These are phyloP conservation scores for Venturia aucupariae DNA, from an alignment of 2,329 filamentous ascomycete species.

Conservation along the genomic window DNA sequence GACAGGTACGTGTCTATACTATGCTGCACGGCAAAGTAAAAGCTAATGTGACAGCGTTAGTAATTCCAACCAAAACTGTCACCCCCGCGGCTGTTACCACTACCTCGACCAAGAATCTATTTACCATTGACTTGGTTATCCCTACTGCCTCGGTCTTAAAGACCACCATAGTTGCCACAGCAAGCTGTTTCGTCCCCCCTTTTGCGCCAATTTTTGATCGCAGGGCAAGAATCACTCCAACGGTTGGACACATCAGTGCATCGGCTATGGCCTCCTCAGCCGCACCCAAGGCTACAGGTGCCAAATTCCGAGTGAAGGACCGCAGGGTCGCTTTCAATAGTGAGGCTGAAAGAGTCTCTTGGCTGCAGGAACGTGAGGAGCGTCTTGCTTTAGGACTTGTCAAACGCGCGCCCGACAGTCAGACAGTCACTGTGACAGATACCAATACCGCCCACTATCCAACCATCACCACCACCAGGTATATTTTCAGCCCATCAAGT, in stretches of 20 bases:
- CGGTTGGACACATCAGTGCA: conserved; percentile 12
- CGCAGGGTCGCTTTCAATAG: conserved; percentile 19
- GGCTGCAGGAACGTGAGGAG: conserved; percentile 21
- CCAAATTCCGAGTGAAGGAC: conserved; percentile 18
- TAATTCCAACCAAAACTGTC: conserved; percentile 21
- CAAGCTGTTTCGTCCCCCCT: conserved; percentile 23
- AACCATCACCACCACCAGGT: conserved; percentile 18
- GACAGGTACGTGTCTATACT: conserved; percentile 14
- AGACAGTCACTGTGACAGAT: conserved; percentile 26
- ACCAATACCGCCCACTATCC: conserved; percentile 22
- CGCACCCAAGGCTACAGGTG: conserved; percentile 18
- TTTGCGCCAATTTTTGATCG: conserved; percentile 21
- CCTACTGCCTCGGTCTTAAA: conserved; percentile 18
- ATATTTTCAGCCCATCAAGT: conserved; percentile 16
- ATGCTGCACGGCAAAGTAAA: neutral
- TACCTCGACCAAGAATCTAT: conserved; percentile 23
- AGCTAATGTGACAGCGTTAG: neutral
- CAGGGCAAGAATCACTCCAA: conserved; percentile 22
- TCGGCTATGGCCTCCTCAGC: conserved; percentile 15
- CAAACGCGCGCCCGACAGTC: conserved; percentile 28
- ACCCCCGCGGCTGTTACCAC: conserved; percentile 20
- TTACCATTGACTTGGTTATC: conserved; percentile 21
- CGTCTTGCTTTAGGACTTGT: conserved; percentile 19
- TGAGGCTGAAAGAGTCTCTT: conserved; percentile 10
- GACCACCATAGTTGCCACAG: conserved; percentile 24